Conservation (phyloP, 148 eudicot genomes). For the Camellia lanceoleosa region DNA sequence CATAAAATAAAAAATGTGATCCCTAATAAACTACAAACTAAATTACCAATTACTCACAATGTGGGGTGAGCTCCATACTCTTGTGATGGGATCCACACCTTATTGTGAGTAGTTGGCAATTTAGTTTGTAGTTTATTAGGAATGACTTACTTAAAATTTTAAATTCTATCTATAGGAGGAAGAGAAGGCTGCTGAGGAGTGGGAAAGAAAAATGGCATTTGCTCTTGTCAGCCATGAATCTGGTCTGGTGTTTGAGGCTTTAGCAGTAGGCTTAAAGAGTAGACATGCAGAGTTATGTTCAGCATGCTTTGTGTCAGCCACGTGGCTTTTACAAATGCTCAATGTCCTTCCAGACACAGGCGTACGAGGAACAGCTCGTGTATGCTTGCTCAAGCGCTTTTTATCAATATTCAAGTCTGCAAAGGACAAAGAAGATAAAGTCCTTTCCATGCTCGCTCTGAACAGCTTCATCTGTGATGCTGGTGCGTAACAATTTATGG, state of each 20-base stretch:
- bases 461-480: constrained; percentile 43
- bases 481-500: constrained; percentile 24
- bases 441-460: constrained; percentile 50
- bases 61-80: no score
- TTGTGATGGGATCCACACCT: no score
- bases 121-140: neutral
- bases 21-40: no score
- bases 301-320: constrained; percentile 42
- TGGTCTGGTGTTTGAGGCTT: constrained; percentile 48
- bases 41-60: no score
- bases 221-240: constrained; percentile 50
- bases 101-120: neutral
- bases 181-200: constrained; percentile 42
- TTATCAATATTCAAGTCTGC: constrained; percentile 43
- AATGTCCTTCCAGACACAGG: constrained; percentile 49
- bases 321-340: constrained; percentile 53
- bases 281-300: constrained; percentile 40
- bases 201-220: constrained; percentile 50
- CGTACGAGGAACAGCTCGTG: constrained; percentile 45
- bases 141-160: neutral
- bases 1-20: no score
- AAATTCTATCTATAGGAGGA: constrained; percentile 30
- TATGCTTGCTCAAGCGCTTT: constrained; percentile 44
- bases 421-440: constrained; percentile 40
- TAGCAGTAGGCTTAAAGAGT: constrained; percentile 48